A percentile compares a stretch with the other conserved stretches of the same genome.
These are phyloP conservation scores for Cyclaneusma minus DNA, from an alignment of 2,329 filamentous ascomycete genomes.

Conservation along the genomic window DNA sequence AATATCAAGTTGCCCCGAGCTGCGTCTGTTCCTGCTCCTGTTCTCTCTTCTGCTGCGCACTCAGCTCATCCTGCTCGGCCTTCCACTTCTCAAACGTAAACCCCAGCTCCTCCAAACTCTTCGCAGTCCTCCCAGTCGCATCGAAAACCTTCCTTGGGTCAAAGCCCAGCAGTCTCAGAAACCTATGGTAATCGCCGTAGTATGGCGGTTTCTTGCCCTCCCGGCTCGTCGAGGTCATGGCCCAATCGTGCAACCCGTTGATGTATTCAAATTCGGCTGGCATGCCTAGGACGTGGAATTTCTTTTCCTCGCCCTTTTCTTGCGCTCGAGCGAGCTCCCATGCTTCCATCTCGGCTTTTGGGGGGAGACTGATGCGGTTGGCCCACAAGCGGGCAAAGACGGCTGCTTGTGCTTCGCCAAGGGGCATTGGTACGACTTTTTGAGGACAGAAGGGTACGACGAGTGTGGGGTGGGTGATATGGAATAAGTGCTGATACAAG, in stretches of 20 bases:
- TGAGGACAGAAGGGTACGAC: constrained; percentile 63
- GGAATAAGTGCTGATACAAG: constrained; percentile 68
- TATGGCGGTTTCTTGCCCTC: constrained; percentile 51
- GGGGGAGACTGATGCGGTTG: constrained; percentile 50
- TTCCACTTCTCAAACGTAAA: constrained; percentile 30
- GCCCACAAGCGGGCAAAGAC: constrained; percentile 66
- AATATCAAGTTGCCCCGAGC: too few relatives aligned
- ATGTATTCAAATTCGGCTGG: constrained; percentile 54
- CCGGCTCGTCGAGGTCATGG: constrained; percentile 29
- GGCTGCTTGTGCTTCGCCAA: constrained; percentile 66
- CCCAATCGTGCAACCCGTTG: constrained; percentile 52
- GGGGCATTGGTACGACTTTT: constrained; percentile 75
- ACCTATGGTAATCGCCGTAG: constrained; percentile 58
- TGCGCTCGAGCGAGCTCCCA: constrained; percentile 42
- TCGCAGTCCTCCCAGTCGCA: constrained; percentile 45
- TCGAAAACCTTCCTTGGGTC: constrained; percentile 61
- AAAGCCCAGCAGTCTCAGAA: constrained; percentile 53
- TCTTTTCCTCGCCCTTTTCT: constrained; percentile 26
- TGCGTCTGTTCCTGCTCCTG: too few relatives aligned
- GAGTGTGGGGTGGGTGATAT: constrained; percentile 60
- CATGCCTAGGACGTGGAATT: constrained; percentile 32
- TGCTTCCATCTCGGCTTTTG: constrained; percentile 42
- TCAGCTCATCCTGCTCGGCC: background rate
- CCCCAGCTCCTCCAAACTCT: constrained; percentile 55
- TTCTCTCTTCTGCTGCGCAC: too few relatives aligned